A percentile compares a stretch with the other conserved stretches of the same genome.
Conservation (phyloP, 306 rosid genomes). For the Ammopiptanthus mongolicus region DNA sequence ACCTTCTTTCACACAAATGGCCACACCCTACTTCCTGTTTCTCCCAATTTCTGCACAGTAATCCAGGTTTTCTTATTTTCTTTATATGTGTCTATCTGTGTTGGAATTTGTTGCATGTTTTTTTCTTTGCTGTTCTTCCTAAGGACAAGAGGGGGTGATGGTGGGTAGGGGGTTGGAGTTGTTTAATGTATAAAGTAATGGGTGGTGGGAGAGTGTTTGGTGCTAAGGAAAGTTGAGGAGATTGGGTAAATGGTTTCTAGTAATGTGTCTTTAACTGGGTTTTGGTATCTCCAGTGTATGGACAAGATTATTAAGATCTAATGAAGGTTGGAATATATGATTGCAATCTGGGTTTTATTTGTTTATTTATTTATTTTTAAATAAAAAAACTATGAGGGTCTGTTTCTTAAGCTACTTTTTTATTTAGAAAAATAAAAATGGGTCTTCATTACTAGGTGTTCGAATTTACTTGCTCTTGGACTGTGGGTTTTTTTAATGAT, state of each 20-base stretch:
- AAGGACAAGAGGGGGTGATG: constrained; percentile 10
- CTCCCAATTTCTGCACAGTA: constrained; percentile 16
- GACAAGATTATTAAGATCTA: constrained; percentile 42
- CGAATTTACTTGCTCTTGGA: constrained; percentile 12
- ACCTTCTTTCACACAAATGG: neutral
- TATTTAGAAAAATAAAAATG: neutral
- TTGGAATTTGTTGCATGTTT: constrained; percentile 28
- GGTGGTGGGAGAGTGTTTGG: neutral
- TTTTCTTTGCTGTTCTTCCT: constrained; percentile 6
- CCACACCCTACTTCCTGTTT: neutral
- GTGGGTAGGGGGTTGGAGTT: constrained; percentile 2
- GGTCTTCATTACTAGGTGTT: constrained; percentile 28
- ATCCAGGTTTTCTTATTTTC: neutral
- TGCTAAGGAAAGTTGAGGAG: neutral
- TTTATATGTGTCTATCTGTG: neutral
- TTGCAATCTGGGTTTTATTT: constrained; percentile 37
- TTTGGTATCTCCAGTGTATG: constrained; percentile 22
- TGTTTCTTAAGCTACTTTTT: constrained; percentile 33
- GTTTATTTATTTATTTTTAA: neutral
- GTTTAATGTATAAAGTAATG: constrained; percentile 20
- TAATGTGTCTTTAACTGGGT: constrained; percentile 21
- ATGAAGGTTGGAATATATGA: constrained; percentile 29
- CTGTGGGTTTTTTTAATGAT: constrained; percentile 8
- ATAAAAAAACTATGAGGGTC: neutral
- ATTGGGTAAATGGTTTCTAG: constrained; percentile 26